These are phyloP conservation scores for Magnolia kwangsiensis DNA, from an alignment of 164 flowering plant species.

Conservation along the genomic window DNA sequence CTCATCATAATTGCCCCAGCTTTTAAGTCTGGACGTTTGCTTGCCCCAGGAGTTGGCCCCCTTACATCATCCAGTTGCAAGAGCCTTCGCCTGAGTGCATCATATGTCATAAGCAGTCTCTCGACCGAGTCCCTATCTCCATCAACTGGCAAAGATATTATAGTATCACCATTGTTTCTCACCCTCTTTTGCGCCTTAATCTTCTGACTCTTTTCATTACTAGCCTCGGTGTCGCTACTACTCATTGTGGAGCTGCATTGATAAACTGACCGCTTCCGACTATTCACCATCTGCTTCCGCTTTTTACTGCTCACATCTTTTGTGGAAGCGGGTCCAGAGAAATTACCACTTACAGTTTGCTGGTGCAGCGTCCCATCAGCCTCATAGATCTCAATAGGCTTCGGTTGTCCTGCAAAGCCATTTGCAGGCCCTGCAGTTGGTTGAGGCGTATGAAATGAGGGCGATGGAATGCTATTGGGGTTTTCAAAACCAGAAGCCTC, in stretches of 20 bases:
- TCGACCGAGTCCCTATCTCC: slow-evolving; percentile 30
- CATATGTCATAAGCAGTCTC: slow-evolving; percentile 29
- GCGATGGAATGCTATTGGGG: slow-evolving; percentile 8
- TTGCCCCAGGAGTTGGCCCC: slow-evolving; percentile 20
- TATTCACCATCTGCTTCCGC: slow-evolving; percentile 6
- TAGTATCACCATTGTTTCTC: slow-evolving; percentile 10
- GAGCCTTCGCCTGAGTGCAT: slow-evolving; percentile 35
- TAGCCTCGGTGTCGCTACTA: slow-evolving; percentile 13
- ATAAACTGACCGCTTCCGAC: slow-evolving; percentile 5
- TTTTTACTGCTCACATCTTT: slow-evolving; percentile 7
- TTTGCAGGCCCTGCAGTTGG: slow-evolving; percentile 19
- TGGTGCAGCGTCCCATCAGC: neutral
- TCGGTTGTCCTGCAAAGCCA: slow-evolving; percentile 24
- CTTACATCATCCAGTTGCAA: slow-evolving; percentile 33
- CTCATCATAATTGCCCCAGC: slow-evolving; percentile 33
- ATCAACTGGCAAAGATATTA: slow-evolving; percentile 15
- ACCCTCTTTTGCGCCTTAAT: slow-evolving; percentile 24
- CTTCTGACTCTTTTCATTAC: slow-evolving; percentile 15
- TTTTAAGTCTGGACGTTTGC: slow-evolving; percentile 40
- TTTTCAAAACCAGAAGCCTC: slow-evolving; percentile 10
- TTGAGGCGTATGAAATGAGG: slow-evolving; percentile 26
- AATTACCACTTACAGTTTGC: neutral
- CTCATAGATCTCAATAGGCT: slow-evolving; percentile 6
- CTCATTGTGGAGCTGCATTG: slow-evolving; percentile 9
- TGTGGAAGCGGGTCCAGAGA: neutral